Evolutionary conservation across 2,329 filamentous ascomycete species (phyloP), one percentile per base, ranked within the genome.

Genomic region (Colletotrichum sidae): DNA sequence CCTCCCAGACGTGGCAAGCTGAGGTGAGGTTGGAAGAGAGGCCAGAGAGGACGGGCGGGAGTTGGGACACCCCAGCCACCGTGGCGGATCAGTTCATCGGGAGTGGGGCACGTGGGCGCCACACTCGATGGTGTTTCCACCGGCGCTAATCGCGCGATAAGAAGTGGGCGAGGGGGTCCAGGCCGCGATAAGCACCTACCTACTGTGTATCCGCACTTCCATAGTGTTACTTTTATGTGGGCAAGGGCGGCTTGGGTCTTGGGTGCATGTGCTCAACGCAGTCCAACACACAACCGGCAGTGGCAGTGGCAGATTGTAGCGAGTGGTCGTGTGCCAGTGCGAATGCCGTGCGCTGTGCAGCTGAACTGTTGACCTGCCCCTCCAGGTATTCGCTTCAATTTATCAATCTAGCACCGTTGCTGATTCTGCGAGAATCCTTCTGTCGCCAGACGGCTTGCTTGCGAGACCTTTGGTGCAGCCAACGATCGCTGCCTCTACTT

Each of bases 81-180:
- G 62, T 65, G 62, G 58, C 58, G 58, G 55, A 49, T 33, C 46
- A 25, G 15, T 12, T 44, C 33, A n/a, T 7, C 12, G 38, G 39
- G 12, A 41, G 12, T 47, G 45, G 46, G 17, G 7, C 44, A 12
- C 38, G n/a, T 11, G 37, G 56, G 52, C 52, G 62, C 62, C 62
- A 65, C 62, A 65, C 25, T 25, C 25, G 25, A 25, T 25, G 3
- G 25, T 25, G 25, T 11, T 45, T 25, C 17, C n/a, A 52, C 47
- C 47, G 51, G 63, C 63, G 63, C 63, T 59, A 65, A 62, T 57
- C 63, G 67, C 60, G 47, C 45, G 55, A 60, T 65, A 67, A 51
- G 55, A 47, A 25, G 15, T 8, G 39, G 44, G 47, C 8, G 42
- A 15, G 60, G 55, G 37, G 56, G 64, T 44, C 67, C 50, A 44